Base-by-base conservation (phyloP, 495 filamentous ascomycete species). In the Filosporella fistucella region DNA sequence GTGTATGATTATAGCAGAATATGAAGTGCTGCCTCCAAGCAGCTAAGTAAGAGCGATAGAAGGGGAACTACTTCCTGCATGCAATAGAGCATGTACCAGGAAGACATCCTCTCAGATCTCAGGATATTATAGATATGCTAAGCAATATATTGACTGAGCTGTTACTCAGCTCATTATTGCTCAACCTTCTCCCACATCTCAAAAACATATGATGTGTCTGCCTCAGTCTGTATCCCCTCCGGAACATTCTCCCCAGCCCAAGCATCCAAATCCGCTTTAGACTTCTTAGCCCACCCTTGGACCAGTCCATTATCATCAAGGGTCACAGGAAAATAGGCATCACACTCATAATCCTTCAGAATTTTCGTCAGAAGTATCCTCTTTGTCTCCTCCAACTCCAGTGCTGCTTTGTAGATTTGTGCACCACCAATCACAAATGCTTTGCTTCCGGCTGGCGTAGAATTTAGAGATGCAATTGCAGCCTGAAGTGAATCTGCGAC, bases 341-440 rank as follows among this genome's bases (percentile, higher is more conserved):
- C 93, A 64, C 90, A 95, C 54, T 90, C 88, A 68, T 84, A 95
- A 41, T 78, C 80, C 47, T 55, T 62, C 56, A 69, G 42, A 30
- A 89, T 67, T 54, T 76, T 67, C 52, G 84, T 91, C 59, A 88
- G 61, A 49, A 89, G 59, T 40, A 91, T 68, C 48, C 76, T 60
- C 50, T 70, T 64, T 58, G 70, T 59, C 52, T 72, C 64, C 32
- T 25, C 51, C 24, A 76, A 56, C 45, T 50, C 49, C 65, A 96
- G 65, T 49, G 87, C 84, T 22, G 77, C 71, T 13, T 56, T 69
- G 63, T 97, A 98, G 22, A 98, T 79, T 70, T 91, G 82, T 56
- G 78, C 84, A 1, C 93, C 93, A 2, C 93, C 93, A 62, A 98
- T 96, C 0, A 97, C 76, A 65, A 87, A 98, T 0, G 88, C 72